These are phyloP conservation scores for Stagonosporopsis rhizophila DNA, from an alignment of 2,329 filamentous ascomycete genomes.

Conservation along the genomic window DNA sequence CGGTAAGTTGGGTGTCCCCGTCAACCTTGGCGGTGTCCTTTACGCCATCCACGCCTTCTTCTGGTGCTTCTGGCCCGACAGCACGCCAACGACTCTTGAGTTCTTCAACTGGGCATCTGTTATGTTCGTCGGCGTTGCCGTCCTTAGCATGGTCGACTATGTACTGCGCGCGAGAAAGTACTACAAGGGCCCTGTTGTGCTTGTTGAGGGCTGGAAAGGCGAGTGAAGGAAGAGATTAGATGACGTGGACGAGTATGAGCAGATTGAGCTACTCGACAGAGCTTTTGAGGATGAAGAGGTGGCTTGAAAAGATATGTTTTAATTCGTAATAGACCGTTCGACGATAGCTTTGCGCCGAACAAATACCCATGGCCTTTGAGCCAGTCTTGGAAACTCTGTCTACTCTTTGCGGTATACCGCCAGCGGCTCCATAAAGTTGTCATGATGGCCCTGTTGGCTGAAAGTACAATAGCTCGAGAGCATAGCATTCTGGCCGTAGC, in stretches of 20 bases:
- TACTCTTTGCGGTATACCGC: too few relatives aligned
- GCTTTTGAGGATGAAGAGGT: background rate
- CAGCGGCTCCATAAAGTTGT: too few relatives aligned
- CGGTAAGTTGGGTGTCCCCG: slow-evolving; percentile 47
- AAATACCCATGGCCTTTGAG: slow-evolving; percentile 11
- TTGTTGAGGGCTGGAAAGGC: slow-evolving; percentile 34
- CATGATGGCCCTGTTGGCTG: too few relatives aligned
- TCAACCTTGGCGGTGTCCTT: slow-evolving; percentile 48
- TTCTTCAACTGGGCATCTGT: slow-evolving; percentile 49
- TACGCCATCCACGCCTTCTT: slow-evolving; percentile 51
- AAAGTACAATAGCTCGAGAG: too few relatives aligned
- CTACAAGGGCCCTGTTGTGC: slow-evolving; percentile 46
- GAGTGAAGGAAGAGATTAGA: slow-evolving; percentile 22
- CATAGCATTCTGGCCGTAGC: too few relatives aligned
- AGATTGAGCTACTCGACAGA: slow-evolving; percentile 6
- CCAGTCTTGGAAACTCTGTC: background rate
- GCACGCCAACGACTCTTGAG: slow-evolving; percentile 32
- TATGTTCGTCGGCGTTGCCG: slow-evolving; percentile 42
- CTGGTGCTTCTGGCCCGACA: slow-evolving; percentile 52
- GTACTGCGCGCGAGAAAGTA: slow-evolving; percentile 36
- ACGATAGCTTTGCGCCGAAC: background rate
- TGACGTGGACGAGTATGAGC: background rate
- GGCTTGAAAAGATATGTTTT: slow-evolving; percentile 4
- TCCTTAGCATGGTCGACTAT: slow-evolving; percentile 42
- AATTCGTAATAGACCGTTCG: slow-evolving; percentile 10